Conservation (phyloP, 23 red algal genomes). For the Porphyridium purpureum region DNA sequence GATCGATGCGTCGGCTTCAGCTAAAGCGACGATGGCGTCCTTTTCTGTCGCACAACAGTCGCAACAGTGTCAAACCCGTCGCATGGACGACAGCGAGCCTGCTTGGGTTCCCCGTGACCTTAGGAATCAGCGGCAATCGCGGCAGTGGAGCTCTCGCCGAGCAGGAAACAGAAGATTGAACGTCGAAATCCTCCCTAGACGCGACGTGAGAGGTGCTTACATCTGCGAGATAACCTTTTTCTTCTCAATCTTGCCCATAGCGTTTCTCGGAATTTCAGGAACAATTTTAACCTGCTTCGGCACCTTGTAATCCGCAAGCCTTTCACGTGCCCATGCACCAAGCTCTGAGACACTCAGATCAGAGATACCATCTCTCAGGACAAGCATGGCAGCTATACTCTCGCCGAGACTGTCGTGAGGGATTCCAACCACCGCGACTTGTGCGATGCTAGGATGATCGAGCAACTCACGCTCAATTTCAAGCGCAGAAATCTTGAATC, state of each 20-base stretch:
- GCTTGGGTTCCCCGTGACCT: background rate
- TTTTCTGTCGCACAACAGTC: too few relatives aligned
- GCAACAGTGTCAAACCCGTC: too few relatives aligned
- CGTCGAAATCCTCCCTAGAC: too few relatives aligned
- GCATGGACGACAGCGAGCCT: too few relatives aligned
- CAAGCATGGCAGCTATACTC: slow-evolving; percentile 36
- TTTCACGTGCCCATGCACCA: slow-evolving; percentile 15
- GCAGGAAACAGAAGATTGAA: too few relatives aligned
- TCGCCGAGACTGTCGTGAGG: slow-evolving; percentile 46
- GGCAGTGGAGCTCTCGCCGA: too few relatives aligned
- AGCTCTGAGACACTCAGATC: slow-evolving; percentile 1
- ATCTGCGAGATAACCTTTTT: slow-evolving; percentile 4
- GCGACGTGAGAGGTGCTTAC: too few relatives aligned
- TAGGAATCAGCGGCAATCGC: background rate
- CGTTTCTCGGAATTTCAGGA: slow-evolving; percentile 49
- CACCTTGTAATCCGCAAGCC: slow-evolving; percentile 36
- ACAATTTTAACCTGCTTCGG: slow-evolving; percentile 27
- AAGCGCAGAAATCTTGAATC: slow-evolving; percentile 76
- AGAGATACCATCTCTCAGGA: slow-evolving; percentile 2
- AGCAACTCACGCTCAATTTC: slow-evolving; percentile 59
- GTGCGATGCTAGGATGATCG: slow-evolving; percentile 21
- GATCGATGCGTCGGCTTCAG: too few relatives aligned
- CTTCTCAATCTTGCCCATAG: slow-evolving; percentile 84
- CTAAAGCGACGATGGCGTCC: too few relatives aligned
- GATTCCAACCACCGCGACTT: slow-evolving; percentile 46